These are phyloP conservation scores for Bipolaris victoriae DNA, from an alignment of 2,329 filamentous ascomycete species.

Conservation along the genomic window DNA sequence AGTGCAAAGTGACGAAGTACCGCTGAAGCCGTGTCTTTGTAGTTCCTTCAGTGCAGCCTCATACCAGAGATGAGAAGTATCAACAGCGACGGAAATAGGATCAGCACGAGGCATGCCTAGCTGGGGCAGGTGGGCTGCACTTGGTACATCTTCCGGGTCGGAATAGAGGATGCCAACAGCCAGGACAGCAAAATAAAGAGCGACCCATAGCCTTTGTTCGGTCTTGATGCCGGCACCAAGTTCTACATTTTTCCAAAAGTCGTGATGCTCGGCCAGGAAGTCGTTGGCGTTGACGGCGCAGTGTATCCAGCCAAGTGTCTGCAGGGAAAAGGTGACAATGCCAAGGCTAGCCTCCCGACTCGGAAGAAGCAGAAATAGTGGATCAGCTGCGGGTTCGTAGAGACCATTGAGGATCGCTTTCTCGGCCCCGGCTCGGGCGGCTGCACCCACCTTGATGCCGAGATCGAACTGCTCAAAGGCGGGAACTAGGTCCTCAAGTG, in stretches of 20 bases:
- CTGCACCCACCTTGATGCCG: slow-evolving; percentile 6
- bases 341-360: slow-evolving; percentile 11
- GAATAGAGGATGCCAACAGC: slow-evolving; percentile 19
- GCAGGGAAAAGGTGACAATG: slow-evolving; percentile 15
- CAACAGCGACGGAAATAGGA: slow-evolving; percentile 8
- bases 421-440: slow-evolving; percentile 1
- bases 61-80: slow-evolving; percentile 19
- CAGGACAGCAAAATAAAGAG: slow-evolving; percentile 17
- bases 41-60: slow-evolving; percentile 19
- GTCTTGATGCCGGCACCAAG: slow-evolving; percentile 8
- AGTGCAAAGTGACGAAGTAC: slow-evolving; percentile 5
- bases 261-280: slow-evolving; percentile 14
- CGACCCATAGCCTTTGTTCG: slow-evolving; percentile 13
- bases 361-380: slow-evolving; percentile 18
- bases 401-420: slow-evolving; percentile 15
- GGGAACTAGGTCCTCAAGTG: slow-evolving; percentile 18
- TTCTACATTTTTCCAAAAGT: slow-evolving; percentile 15
- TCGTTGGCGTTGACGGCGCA: slow-evolving; percentile 13
- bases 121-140: slow-evolving; percentile 10
- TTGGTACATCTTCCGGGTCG: slow-evolving; percentile 9
- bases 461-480: slow-evolving; percentile 22
- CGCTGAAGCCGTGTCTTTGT: slow-evolving; percentile 9
- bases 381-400: slow-evolving; percentile 19
- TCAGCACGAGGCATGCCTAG: slow-evolving; percentile 7
- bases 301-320: slow-evolving; percentile 19